These are phyloP conservation scores for Aspergillus tanneri DNA, from an alignment of 2,329 filamentous ascomycete genomes.

Conservation along the genomic window DNA sequence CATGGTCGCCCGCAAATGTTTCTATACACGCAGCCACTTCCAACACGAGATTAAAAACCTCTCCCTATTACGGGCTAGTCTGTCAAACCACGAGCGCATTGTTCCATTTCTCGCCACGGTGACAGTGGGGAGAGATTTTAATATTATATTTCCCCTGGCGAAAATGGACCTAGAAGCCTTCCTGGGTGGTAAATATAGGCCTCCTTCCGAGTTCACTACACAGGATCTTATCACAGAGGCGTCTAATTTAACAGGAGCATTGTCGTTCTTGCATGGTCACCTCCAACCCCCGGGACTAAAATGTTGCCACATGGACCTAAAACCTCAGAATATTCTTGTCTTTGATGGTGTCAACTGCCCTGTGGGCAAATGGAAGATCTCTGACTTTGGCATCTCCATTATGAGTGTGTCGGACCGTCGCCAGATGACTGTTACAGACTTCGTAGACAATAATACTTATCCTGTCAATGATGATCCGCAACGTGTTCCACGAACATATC, in stretches of 20 bases:
- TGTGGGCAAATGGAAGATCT: slow-evolving; percentile 26
- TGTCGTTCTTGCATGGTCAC: slow-evolving; percentile 16
- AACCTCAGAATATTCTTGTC: slow-evolving; percentile 25
- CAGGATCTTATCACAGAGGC: slow-evolving; percentile 15
- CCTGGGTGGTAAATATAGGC: slow-evolving; percentile 2
- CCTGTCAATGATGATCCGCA: neutral
- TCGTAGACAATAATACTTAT: neutral
- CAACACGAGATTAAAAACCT: slow-evolving; percentile 12
- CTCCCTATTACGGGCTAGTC: slow-evolving; percentile 3
- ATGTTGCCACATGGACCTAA: slow-evolving; percentile 22
- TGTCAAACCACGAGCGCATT: slow-evolving; percentile 12
- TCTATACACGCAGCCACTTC: slow-evolving; percentile 10
- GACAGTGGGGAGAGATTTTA: slow-evolving; percentile 12
- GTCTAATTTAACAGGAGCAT: slow-evolving; percentile 13
- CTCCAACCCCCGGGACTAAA: neutral
- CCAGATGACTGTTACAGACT: neutral
- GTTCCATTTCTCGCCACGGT: slow-evolving; percentile 11
- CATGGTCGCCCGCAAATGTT: slow-evolving; percentile 14
- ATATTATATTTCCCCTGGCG: slow-evolving; percentile 18
- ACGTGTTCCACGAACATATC: slow-evolving; percentile 6
- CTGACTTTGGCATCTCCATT: slow-evolving; percentile 26
- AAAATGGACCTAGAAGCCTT: slow-evolving; percentile 20
- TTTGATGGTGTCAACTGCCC: slow-evolving; percentile 2
- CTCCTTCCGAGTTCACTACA: neutral
- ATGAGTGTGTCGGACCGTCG: slow-evolving; percentile 1